Conservation (phyloP, 2,329 filamentous ascomycete genomes). For the Alternaria arborescens region DNA sequence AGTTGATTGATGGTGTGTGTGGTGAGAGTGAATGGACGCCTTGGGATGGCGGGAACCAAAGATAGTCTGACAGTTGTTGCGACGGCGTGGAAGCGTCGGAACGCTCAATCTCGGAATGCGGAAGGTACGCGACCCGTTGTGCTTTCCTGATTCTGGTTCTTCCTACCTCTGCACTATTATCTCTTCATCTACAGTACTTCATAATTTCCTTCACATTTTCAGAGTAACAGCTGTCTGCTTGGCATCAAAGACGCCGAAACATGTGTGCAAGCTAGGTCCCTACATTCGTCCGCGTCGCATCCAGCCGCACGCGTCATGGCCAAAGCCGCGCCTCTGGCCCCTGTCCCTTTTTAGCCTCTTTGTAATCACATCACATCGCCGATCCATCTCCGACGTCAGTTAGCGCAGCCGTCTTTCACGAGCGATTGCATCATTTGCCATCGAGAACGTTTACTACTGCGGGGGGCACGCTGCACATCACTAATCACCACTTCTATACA, state of each 20-base stretch:
- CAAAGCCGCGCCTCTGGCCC: background rate
- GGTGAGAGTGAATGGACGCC: conserved; percentile 5
- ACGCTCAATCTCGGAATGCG: conserved; percentile 29
- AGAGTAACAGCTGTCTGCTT: background rate
- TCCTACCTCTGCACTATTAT: background rate
- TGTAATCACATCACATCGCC: conserved; percentile 20
- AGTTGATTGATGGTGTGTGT: conserved; percentile 11
- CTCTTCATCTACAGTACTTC: background rate
- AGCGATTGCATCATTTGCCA: conserved; percentile 45
- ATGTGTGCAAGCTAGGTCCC: conserved; percentile 4
- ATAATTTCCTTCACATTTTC: background rate
- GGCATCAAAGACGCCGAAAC: background rate
- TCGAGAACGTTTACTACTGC: conserved; percentile 28
- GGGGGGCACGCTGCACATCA: conserved; percentile 39
- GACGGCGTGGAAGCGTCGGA: conserved; percentile 22
- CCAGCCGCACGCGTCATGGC: conserved; percentile 15
- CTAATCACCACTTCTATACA: conserved; percentile 31
- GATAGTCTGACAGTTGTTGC: conserved; percentile 13
- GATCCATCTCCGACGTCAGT: conserved; percentile 8
- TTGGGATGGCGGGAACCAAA: conserved; percentile 5
- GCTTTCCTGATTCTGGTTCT: background rate
- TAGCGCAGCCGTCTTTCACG: conserved; percentile 17
- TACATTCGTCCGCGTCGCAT: conserved; percentile 12
- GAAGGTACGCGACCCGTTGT: conserved; percentile 24
- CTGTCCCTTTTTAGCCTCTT: conserved; percentile 9